Evolutionary conservation across 2,329 filamentous ascomycete species (phyloP).

Genomic region (Neoascochyta sp.): DNA sequence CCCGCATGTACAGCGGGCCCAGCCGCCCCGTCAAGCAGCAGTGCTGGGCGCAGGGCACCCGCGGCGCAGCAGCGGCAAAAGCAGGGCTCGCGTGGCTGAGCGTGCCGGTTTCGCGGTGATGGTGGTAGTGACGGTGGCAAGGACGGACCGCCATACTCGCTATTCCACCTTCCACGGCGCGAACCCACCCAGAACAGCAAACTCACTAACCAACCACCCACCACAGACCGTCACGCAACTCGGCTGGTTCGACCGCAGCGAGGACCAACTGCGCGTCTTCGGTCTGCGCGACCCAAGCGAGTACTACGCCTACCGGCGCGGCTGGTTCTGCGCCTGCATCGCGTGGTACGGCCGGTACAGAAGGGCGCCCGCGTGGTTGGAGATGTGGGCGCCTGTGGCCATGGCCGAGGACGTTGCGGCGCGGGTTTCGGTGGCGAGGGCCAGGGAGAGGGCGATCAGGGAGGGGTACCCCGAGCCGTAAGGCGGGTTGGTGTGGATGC

Average conservation of each 20-base stretch:
- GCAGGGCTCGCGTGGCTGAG: conserved; percentile 9
- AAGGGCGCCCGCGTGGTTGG: too few relatives aligned
- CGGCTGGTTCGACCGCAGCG: too few relatives aligned
- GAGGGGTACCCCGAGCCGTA: too few relatives aligned
- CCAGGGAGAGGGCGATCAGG: too few relatives aligned
- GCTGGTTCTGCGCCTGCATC: conserved; percentile 15
- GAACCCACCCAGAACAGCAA: background rate
- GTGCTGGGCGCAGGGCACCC: too few relatives aligned
- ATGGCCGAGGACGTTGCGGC: too few relatives aligned
- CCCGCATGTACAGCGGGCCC: conserved; percentile 15
- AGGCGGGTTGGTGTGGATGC: too few relatives aligned
- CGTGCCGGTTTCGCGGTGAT: conserved; percentile 8
- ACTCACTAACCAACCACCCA: background rate
- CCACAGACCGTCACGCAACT: conserved; percentile 2
- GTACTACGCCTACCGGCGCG: conserved; percentile 2
- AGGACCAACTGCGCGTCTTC: too few relatives aligned
- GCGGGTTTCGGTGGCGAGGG: too few relatives aligned
- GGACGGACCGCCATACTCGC: background rate
- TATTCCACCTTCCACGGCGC: background rate
- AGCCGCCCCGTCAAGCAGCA: conserved; percentile 4
- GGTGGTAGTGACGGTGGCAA: background rate
- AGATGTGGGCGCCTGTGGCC: too few relatives aligned
- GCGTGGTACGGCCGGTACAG: too few relatives aligned
- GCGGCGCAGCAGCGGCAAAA: conserved; percentile 5
- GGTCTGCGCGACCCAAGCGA: background rate